Base-by-base conservation (phyloP, 2,329 filamentous ascomycete species). In the Apiospora saccharicola region DNA sequence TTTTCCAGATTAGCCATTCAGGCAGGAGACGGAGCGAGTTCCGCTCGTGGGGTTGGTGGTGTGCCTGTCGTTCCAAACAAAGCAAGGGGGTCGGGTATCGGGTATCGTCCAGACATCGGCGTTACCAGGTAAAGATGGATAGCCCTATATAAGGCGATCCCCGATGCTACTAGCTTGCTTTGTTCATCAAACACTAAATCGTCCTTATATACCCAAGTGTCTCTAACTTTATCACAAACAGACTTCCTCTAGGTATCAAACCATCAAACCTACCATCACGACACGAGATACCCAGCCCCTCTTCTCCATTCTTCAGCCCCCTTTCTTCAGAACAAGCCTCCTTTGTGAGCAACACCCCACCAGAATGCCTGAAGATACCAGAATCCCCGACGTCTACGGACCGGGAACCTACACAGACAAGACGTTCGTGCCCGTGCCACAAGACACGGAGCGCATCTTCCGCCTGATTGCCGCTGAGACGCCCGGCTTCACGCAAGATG, bases 401-500 rank as follows among this genome's bases (percentile, higher is more conserved):
- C 78, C 79, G 1, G 81, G 80, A 22, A 79, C 80, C 10, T 79
- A 75, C 71, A 76, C 76, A 10, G 80, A 82, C 72, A 72, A 69
- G 10, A 69, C 67, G 4, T 80, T 79, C 68, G 74, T 77, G 0
- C 76, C 80, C 0, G 76, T 81, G 1, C 79, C 78, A 5, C 69
- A 77, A 13, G 81, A 83, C 69, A 78, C 79, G 8, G 69, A 75
- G 37, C 78, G 80, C 37, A 78, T 82, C 49, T 79, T 83, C 71
- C 76, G 76, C 24, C 74, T 80, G 16, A 74, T 82, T 0, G 79
- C 78, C 8, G 73, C 75, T 4, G 72, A 77, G 24, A 81, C 81
- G 1, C 80, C 81, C 0, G 81, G 79, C 24, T 83, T 83, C 76
- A 81, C 80, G 14, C 72, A 76, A 19, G 78, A 81, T 71, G 76